phyloP scores from a whole-genome alignment of 306 rosid species.

The Lotus japonicus region DNA sequence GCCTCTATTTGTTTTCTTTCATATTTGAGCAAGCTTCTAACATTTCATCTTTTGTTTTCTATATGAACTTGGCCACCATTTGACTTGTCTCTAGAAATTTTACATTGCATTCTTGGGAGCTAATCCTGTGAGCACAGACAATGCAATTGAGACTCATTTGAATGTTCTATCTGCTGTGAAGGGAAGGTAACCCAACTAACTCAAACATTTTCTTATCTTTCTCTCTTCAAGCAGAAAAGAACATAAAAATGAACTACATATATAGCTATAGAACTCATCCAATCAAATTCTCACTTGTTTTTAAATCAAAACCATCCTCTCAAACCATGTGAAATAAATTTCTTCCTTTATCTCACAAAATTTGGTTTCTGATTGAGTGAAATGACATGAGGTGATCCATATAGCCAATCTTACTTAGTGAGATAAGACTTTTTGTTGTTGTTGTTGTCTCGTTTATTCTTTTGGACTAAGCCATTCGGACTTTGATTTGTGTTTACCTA shows the following conservation, averaged over 20 bases:
- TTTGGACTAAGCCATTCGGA: not conserved
- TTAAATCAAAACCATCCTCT: not conserved
- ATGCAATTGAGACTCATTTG: constrained; percentile 39
- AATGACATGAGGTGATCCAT: no score
- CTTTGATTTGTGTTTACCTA: constrained; percentile 16
- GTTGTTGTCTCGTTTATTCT: not conserved
- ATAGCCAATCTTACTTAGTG: no score
- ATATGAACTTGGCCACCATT: constrained; percentile 2
- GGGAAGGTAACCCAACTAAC: constrained; percentile 43
- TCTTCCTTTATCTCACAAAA: not conserved
- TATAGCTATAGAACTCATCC: not conserved
- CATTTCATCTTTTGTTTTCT: not conserved
- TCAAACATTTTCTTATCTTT: not conserved
- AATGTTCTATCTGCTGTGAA: constrained; percentile 56
- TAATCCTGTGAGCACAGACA: constrained; percentile 20
- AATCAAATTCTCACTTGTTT: not conserved
- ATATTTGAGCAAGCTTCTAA: not conserved
- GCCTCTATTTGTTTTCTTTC: not conserved
- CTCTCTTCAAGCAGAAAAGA: not conserved
- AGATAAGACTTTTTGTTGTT: no score
- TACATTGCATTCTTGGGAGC: constrained; percentile 62
- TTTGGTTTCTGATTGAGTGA: no score
- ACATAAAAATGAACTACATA: not conserved
- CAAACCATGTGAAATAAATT: not conserved
- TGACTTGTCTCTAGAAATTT: constrained; percentile 41